A percentile compares a stretch with the other conserved stretches of the same genome.
phyloP scores from a whole-genome alignment of 73 alveolate species.

The Durusdinium trenchii region DNA sequence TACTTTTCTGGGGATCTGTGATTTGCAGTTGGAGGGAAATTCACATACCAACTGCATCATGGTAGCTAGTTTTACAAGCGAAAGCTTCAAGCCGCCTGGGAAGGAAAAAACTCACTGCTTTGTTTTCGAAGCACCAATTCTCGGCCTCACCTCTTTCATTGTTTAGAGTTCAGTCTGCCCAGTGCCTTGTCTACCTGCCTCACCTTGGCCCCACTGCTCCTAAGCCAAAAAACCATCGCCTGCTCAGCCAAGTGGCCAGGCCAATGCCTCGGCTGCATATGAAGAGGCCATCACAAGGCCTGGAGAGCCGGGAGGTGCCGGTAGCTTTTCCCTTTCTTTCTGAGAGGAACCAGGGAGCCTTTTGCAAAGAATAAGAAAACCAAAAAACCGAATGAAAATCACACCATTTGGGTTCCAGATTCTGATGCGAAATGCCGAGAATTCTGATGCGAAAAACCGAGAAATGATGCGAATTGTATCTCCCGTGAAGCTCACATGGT shows the following conservation, averaged over 20 bases:
- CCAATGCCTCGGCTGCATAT: background rate
- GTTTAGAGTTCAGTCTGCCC: no score
- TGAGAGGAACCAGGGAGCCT: background rate
- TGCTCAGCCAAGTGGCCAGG: background rate
- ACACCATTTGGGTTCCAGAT: background rate
- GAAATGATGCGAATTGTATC: background rate
- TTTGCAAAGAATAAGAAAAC: background rate
- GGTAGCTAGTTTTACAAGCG: background rate
- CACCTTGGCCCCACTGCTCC: background rate
- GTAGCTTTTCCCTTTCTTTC: background rate
- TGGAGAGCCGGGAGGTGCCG: background rate
- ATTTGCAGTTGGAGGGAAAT: background rate
- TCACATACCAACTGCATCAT: background rate
- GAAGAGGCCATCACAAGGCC: background rate
- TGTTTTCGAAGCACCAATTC: background rate
- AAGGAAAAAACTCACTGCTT: background rate
- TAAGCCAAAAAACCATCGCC: background rate
- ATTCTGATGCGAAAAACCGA: background rate
- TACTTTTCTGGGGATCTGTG: background rate
- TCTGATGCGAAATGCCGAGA: background rate
- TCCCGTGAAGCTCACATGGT: background rate
- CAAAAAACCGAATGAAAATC: background rate
- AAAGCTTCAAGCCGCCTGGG: background rate
- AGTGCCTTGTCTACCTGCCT: background rate
- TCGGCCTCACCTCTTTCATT: background rate